Evolutionary conservation across 2,329 filamentous ascomycete species (phyloP), one percentile per base, ranked within the genome.

Genomic region (Aspergillus caelatus): DNA sequence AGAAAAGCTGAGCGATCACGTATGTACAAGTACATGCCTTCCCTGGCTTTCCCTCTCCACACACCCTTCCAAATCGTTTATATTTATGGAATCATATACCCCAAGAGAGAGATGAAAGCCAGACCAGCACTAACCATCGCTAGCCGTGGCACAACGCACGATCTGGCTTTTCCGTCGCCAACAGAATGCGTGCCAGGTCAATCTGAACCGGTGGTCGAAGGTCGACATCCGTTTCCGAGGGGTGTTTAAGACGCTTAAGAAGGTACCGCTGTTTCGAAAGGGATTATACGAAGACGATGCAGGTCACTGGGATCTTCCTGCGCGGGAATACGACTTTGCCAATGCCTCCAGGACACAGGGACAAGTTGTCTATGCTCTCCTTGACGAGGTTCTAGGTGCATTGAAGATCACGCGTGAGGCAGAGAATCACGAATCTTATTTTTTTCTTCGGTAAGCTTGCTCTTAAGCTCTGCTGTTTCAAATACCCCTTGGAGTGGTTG

Each of bases 91-190:
- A 41, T n/a, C 8, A 4, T 4, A 4, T 19, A 19, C 19, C 11
- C 16, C 39, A 41, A n/a, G 45, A 28, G 11, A 14, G 23, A 26
- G 11, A 60, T 1, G 45, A 46, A 23, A 55, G 23, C 2, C 4
- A 26, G 21, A 14, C 12, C 4, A n/a, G n/a, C 3, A 30, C 26
- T 30, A 30, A 50, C 41, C 55, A 23, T 58, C 54, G 14, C 30
- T 43, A 75, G 73, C 64, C 3, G 28, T 67, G 39, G 57, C 67
- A 8, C 63, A 67, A 21, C 63, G 61, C 10, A 63, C 62, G 7
- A 50, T 67, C 23, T 75, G 73, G 73, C 61, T 70, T 34, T 74
- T 74, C 53, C 67, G 69, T 11, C 48, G 58, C 7, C 45, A 28
- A 23, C 36, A 68, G 39, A 63, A 74, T 39, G 68, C 60, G n/a